Evolutionary conservation across 2,329 filamentous ascomycete species (phyloP).

Genomic region (Stemphylium beticola): DNA sequence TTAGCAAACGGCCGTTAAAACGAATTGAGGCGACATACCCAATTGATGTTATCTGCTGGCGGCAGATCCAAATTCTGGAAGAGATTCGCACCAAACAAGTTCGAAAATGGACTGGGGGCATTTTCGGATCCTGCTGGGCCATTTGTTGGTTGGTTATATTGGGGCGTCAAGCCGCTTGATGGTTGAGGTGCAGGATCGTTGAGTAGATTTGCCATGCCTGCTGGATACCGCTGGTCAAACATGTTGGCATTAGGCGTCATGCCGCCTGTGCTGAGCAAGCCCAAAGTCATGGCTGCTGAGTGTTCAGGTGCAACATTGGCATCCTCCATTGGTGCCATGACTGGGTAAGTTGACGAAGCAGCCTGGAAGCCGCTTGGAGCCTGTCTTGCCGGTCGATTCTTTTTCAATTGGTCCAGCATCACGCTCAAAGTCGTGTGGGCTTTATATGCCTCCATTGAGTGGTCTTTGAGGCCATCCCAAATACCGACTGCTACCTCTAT

Average conservation of each 20-base stretch:
- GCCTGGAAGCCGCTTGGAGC: conserved; percentile 40
- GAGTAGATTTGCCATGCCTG: conserved; percentile 47
- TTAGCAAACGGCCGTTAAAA: conserved; percentile 12
- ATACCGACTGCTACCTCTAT: conserved; percentile 77
- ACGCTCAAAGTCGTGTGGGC: conserved; percentile 80
- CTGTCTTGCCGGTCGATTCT: conserved; percentile 47
- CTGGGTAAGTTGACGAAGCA: conserved; percentile 36
- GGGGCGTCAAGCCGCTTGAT: conserved; percentile 41
- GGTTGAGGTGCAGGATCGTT: conserved; percentile 45
- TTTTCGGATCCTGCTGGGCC: conserved; percentile 45
- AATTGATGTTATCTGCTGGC: conserved; percentile 60
- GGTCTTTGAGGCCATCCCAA: conserved; percentile 78
- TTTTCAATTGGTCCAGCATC: conserved; percentile 79
- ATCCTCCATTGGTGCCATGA: conserved; percentile 53
- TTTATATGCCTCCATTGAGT: conserved; percentile 89
- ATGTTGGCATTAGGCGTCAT: conserved; percentile 59
- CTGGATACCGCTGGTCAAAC: conserved; percentile 49
- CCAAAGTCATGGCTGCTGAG: conserved; percentile 72
- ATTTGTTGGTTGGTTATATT: conserved; percentile 42
- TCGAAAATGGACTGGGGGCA: conserved; percentile 60
- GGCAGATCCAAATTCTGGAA: conserved; percentile 63
- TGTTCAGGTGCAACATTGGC: conserved; percentile 66
- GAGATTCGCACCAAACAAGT: conserved; percentile 58
- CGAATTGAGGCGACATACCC: conserved; percentile 57
- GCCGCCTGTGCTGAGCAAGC: conserved; percentile 68